Conservation (phyloP, 306 rosid genomes). For the Pyrus pyrifolia region DNA sequence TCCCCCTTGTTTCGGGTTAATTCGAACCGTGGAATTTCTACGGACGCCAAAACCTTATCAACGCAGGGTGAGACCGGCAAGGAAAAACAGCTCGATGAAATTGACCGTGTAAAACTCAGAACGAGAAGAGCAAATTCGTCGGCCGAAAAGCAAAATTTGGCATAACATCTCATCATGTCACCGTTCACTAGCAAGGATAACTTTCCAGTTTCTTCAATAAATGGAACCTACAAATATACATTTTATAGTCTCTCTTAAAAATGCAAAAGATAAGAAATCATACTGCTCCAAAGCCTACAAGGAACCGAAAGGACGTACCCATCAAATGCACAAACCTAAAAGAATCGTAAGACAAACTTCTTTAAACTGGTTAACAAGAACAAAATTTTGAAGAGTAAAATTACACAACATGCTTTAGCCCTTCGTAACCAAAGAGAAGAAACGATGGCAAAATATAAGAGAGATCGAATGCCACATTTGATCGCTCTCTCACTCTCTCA, state of each 20-base stretch:
- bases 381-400: conserved; percentile 30
- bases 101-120: too few species aligned
- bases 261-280: neutral
- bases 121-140: neutral
- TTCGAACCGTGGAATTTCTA: too few species aligned
- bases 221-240: neutral
- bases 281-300: neutral
- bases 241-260: too few species aligned
- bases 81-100: too few species aligned
- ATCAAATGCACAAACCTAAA: neutral
- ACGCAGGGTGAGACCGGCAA: too few species aligned
- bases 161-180: neutral
- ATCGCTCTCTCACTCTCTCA: conserved; percentile 11
- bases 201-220: neutral
- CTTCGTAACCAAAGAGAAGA: conserved; percentile 22
- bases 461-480: conserved; percentile 22
- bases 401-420: conserved; percentile 46
- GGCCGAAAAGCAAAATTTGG: neutral
- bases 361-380: conserved; percentile 31
- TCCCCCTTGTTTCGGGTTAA: too few species aligned
- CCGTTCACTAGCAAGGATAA: too few species aligned
- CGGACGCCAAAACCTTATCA: too few species aligned
- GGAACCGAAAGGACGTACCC: conserved; percentile 6
- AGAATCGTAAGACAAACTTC: conserved; percentile 32
- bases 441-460: neutral